phyloP scores from a whole-genome alignment of 164 flowering plant species.

The Magnolia changhungtana region DNA sequence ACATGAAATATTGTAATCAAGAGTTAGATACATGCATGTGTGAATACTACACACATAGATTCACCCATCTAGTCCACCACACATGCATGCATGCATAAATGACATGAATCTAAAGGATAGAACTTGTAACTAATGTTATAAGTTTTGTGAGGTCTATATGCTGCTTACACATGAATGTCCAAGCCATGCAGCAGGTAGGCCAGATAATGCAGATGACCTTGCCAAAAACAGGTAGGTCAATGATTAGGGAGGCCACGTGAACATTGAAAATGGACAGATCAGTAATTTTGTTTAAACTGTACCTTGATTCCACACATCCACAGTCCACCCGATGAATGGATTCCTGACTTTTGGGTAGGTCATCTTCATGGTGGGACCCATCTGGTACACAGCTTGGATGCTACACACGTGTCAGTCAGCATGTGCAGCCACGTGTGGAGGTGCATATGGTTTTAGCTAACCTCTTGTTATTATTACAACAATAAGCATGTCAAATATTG shows the following conservation, averaged over 20 bases:
- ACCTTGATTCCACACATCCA: too few species aligned
- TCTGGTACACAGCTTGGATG: neutral
- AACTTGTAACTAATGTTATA: neutral
- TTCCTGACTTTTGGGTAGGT: neutral
- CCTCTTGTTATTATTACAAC: neutral
- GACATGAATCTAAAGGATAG: neutral
- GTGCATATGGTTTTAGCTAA: neutral
- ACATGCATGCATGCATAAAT: neutral
- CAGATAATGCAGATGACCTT: too few species aligned
- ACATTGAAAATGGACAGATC: too few species aligned
- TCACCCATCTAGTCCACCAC: neutral
- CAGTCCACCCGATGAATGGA: neutral
- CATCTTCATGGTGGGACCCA: neutral
- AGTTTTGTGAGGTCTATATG: neutral
- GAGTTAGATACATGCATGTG: neutral
- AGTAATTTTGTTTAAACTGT: too few species aligned
- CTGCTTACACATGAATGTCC: neutral
- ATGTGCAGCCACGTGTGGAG: neutral
- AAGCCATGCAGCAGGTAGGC: neutral
- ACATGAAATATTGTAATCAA: neutral
- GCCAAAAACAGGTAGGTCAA: too few species aligned
- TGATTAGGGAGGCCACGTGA: too few species aligned
- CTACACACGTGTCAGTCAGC: neutral
- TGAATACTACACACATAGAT: neutral
- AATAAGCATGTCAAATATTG: neutral